Evolutionary conservation across 2,329 filamentous ascomycete species (phyloP).

Genomic region (Aspergillus bombycis): DNA sequence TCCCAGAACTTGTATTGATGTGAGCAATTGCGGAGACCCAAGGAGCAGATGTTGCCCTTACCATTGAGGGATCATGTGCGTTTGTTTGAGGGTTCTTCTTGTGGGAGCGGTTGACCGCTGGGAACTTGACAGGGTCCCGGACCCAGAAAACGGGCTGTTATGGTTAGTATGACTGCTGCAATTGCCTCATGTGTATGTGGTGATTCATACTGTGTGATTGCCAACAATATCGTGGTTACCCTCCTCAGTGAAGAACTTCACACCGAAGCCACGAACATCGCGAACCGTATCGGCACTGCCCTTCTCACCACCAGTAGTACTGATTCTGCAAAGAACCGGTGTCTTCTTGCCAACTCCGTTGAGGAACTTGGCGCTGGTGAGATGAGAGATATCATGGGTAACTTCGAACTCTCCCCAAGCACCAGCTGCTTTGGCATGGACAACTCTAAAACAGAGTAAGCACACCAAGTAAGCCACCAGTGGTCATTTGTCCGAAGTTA

Average conservation of each 20-base stretch:
- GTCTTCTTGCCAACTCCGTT: slow-evolving; percentile 59
- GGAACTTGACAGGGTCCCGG: slow-evolving; percentile 49
- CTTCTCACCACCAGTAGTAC: slow-evolving; percentile 51
- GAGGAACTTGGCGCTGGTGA: slow-evolving; percentile 61
- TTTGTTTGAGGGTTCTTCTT: slow-evolving; percentile 69
- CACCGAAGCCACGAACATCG: slow-evolving; percentile 54
- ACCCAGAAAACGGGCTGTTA: slow-evolving; percentile 48
- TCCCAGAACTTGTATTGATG: slow-evolving; percentile 59
- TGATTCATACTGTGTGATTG: slow-evolving; percentile 25
- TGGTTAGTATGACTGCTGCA: slow-evolving; percentile 3
- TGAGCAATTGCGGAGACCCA: slow-evolving; percentile 8
- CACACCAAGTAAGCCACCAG: neutral
- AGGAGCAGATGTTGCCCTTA: slow-evolving; percentile 21
- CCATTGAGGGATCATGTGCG: slow-evolving; percentile 64
- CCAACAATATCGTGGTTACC: slow-evolving; percentile 45
- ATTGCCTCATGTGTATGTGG: neutral
- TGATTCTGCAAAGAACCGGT: slow-evolving; percentile 51
- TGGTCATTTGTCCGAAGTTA: slow-evolving; percentile 2
- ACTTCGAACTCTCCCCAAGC: slow-evolving; percentile 65
- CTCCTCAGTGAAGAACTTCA: slow-evolving; percentile 58
- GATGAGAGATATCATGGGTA: slow-evolving; percentile 60
- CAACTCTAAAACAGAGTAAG: slow-evolving; percentile 42
- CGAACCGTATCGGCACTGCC: slow-evolving; percentile 54
- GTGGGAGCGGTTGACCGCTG: slow-evolving; percentile 59
- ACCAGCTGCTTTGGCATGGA: slow-evolving; percentile 63